Percentiles rank a stretch among this genome's conserved stretches.
Evolutionary conservation across 768 basidiomycete species (phyloP).

Genomic region (Coprinellus aureogranulatus): DNA sequence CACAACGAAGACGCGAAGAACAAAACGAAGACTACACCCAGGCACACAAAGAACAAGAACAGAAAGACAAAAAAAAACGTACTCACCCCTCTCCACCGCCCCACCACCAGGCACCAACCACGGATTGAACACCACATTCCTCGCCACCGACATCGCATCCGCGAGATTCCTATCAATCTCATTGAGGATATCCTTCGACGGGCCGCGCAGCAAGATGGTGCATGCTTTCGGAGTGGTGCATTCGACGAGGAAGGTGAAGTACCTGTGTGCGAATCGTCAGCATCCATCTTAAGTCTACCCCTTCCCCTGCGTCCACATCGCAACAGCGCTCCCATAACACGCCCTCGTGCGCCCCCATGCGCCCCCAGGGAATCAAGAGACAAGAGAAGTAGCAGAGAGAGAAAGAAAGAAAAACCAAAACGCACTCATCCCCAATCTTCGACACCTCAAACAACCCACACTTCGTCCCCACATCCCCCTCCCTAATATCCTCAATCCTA

Average conservation of each 20-base stretch:
- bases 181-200: conserved; percentile 96
- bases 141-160: conserved; percentile 95
- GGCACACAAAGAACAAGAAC: no score
- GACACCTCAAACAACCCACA: conserved; percentile 97
- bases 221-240: conserved; percentile 92
- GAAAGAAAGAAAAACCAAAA: conserved; percentile 1
- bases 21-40: no score
- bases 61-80: no score
- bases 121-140: conserved; percentile 96
- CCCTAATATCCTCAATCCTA: no score
- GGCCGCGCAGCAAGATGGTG: conserved; percentile 95
- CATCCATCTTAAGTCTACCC: no score
- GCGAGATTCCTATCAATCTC: conserved; percentile 97
- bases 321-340: no score
- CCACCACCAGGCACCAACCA: conserved; percentile 92
- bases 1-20: no score
- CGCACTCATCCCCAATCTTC: conserved; percentile 93
- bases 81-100: conserved; percentile 86
- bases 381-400: background rate
- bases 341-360: no score
- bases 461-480: conserved; percentile 40
- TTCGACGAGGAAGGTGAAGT: conserved; percentile 96
- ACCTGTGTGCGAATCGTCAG: conserved; percentile 42
- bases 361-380: background rate
- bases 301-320: no score